Percentiles rank a stretch among this genome's conserved stretches.
These are phyloP conservation scores for Suillus sp. DNA, from an alignment of 768 basidiomycete genomes.

Conservation along the genomic window DNA sequence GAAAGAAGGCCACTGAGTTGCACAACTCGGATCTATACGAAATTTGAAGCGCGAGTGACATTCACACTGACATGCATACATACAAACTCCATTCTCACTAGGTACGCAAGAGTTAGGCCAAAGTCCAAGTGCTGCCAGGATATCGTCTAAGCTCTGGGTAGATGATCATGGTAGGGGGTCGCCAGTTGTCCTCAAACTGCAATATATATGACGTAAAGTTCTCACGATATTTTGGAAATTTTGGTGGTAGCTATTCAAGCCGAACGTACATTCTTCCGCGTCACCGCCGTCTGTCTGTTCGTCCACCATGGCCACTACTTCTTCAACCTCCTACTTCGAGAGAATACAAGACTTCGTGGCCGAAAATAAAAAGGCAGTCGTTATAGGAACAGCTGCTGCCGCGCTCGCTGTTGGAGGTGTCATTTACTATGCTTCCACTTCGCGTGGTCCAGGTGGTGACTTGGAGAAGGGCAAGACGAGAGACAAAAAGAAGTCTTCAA, in stretches of 20 bases:
- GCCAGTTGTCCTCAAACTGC: not conserved
- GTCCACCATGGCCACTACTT: conserved; percentile 20
- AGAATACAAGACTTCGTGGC: conserved; percentile 69
- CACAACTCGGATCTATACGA: not conserved
- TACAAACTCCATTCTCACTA: not conserved
- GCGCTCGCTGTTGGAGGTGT: conserved; percentile 71
- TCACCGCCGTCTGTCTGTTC: conserved; percentile 1
- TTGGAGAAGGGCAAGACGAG: conserved; percentile 50
- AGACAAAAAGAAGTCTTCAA: conserved; percentile 52
- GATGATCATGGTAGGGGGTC: not conserved
- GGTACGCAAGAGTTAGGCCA: not conserved
- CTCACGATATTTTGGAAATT: conserved; percentile 7
- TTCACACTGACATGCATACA: not conserved
- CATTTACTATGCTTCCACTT: conserved; percentile 69
- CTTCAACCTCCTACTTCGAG: conserved; percentile 46
- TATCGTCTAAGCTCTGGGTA: not conserved
- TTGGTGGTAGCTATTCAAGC: not conserved
- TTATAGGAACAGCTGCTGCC: conserved; percentile 73
- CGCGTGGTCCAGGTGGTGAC: conserved; percentile 37
- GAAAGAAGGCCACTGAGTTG: no score
- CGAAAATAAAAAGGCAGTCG: conserved; percentile 77
- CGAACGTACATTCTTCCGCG: conserved; percentile 1
- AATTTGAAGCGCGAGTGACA: not conserved
- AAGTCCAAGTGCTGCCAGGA: no score
- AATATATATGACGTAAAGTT: conserved; percentile 3